Evolutionary conservation across 1,284 basidiomycete genomes (phyloP).

Genomic region (Lignosus rhinocerotis): DNA sequence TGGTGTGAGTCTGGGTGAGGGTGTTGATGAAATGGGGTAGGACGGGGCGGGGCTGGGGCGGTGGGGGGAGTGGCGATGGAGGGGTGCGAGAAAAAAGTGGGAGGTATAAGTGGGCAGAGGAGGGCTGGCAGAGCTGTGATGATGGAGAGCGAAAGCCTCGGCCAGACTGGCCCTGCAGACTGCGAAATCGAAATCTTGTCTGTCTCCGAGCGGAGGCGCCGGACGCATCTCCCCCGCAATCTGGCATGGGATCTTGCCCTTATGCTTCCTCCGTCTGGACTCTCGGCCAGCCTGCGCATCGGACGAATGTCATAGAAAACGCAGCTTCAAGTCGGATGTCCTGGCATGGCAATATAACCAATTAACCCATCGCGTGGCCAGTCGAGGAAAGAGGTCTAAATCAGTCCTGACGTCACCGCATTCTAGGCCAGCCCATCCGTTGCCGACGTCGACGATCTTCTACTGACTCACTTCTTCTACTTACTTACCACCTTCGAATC

Average conservation of each 20-base stretch:
- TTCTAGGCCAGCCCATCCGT: too few species aligned
- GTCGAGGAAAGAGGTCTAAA: too few species aligned
- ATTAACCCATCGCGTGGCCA: too few species aligned
- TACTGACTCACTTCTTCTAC: too few species aligned
- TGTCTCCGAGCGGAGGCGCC: constrained; percentile 15
- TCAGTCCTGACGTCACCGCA: too few species aligned
- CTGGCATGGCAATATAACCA: too few species aligned
- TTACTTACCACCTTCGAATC: too few species aligned
- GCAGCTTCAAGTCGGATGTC: too few species aligned
- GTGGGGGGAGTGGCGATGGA: neutral
- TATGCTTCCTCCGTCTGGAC: constrained; percentile 1
- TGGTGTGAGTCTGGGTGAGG: neutral
- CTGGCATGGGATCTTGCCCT: constrained; percentile 13
- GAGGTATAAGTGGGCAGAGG: neutral
- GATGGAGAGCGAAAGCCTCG: constrained; percentile 25
- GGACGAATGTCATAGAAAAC: too few species aligned
- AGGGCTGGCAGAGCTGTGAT: constrained; percentile 8
- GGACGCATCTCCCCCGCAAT: neutral
- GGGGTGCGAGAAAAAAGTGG: neutral
- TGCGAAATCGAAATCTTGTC: constrained; percentile 18
- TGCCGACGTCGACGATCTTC: too few species aligned
- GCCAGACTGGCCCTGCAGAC: constrained; percentile 30
- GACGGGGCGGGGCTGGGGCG: neutral
- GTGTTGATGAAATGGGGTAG: neutral
- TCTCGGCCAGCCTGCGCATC: neutral